These are phyloP conservation scores for Stellera chamaejasme DNA, from an alignment of 345 rosid genomes.

Conservation along the genomic window DNA sequence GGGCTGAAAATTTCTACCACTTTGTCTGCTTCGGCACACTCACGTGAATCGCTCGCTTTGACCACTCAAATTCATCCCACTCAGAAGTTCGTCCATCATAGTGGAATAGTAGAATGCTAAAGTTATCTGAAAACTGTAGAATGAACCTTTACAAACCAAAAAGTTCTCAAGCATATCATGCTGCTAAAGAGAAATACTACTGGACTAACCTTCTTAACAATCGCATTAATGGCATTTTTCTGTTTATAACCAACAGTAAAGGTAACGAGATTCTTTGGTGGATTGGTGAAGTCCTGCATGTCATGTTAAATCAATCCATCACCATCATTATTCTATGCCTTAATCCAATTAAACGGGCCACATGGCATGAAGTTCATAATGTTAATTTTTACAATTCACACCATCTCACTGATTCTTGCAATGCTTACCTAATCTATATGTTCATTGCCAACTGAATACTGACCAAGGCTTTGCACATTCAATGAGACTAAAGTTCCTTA, in stretches of 20 bases:
- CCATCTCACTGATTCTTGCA: no score
- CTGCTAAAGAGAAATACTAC: constrained; percentile 5
- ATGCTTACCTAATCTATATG: no score
- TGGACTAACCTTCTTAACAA: constrained; percentile 58
- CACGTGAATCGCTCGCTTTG: constrained; percentile 86
- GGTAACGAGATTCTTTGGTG: constrained; percentile 72
- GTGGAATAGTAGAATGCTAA: constrained; percentile 86
- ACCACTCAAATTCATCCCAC: constrained; percentile 96
- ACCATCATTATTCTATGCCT: no score
- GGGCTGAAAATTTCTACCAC: constrained; percentile 47
- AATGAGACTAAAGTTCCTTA: no score
- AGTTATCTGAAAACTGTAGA: constrained; percentile 83
- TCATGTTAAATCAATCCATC: no score
- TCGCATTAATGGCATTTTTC: constrained; percentile 69
- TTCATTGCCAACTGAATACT: no score
- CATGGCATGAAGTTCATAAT: no score
- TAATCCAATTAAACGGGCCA: no score
- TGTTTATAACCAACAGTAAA: constrained; percentile 86
- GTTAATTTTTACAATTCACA: no score
- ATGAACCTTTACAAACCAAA: constrained; percentile 7
- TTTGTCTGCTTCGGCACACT: constrained; percentile 79
- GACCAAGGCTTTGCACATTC: no score
- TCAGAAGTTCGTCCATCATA: constrained; percentile 78
- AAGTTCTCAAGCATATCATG: background rate
- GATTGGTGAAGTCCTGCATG: constrained; percentile 64